These are phyloP conservation scores for Anethum foeniculum DNA, from an alignment of 140 eudicot genomes.

Conservation along the genomic window DNA sequence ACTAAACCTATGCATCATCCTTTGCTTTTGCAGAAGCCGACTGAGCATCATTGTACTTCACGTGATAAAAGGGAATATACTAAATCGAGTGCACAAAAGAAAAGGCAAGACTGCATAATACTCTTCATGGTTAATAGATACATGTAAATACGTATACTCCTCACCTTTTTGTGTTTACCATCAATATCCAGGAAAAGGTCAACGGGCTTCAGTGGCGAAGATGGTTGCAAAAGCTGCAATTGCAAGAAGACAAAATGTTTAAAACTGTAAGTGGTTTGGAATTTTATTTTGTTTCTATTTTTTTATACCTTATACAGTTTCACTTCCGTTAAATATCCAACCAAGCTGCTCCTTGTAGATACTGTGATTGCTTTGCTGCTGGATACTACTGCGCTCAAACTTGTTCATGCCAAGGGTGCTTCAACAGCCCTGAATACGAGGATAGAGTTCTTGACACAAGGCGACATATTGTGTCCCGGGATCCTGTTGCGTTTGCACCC, in stretches of 20 bases:
- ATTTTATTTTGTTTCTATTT: background rate
- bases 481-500: conserved; percentile 71
- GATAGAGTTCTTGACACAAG: conserved; percentile 42
- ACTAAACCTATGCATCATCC: conserved; percentile 21
- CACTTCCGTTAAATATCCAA: background rate
- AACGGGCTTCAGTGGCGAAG: conserved; percentile 22
- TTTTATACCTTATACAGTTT: background rate
- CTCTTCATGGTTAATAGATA: background rate
- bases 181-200: conserved; percentile 30
- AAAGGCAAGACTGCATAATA: conserved; percentile 33
- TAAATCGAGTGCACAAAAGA: conserved; percentile 39
- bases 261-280: conserved; percentile 53
- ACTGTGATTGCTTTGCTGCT: conserved; percentile 81
- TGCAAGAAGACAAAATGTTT: conserved; percentile 59
- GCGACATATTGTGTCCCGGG: conserved; percentile 39
- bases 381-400: conserved; percentile 50
- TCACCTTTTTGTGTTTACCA: no score
- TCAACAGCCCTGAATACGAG: conserved; percentile 43
- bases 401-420: conserved; percentile 75
- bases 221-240: conserved; percentile 47
- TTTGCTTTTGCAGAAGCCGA: conserved; percentile 14
- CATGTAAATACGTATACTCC: background rate
- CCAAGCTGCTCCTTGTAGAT: conserved; percentile 32
- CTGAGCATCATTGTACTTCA: conserved; percentile 22
- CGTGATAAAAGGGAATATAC: conserved; percentile 28